Conservation (phyloP, 2,329 filamentous ascomycete species). For the Bisporella sp. region DNA sequence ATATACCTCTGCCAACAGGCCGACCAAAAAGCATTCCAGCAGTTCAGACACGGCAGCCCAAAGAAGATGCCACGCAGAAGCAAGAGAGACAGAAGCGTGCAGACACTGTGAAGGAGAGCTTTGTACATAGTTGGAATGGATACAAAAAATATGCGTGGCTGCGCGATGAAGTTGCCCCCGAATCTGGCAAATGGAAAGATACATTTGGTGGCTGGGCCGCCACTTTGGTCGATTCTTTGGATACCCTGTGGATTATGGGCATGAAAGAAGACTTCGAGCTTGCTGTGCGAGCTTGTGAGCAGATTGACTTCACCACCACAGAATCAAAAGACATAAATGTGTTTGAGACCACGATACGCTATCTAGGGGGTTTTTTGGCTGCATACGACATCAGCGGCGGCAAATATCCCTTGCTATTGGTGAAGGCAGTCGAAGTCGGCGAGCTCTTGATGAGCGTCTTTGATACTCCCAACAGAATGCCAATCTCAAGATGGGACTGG, state of each 20-base stretch:
- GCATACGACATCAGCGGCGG: conserved; percentile 81
- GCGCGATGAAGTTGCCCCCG: conserved; percentile 77
- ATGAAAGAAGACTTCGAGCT: conserved; percentile 72
- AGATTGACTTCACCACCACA: conserved; percentile 76
- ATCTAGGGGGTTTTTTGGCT: conserved; percentile 77
- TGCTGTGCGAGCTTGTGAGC: conserved; percentile 58
- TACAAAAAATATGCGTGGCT: conserved; percentile 77
- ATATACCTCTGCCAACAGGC: conserved; percentile 22
- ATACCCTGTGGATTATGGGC: conserved; percentile 84
- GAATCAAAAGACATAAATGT: conserved; percentile 34
- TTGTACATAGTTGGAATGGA: conserved; percentile 58
- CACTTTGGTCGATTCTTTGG: conserved; percentile 74
- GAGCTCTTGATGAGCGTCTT: conserved; percentile 67
- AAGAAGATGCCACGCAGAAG: conserved; percentile 16
- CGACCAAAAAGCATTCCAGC: conserved; percentile 18
- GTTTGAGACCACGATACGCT: conserved; percentile 89
- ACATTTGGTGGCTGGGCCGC: conserved; percentile 91
- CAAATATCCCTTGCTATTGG: conserved; percentile 57
- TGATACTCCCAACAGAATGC: conserved; percentile 91
- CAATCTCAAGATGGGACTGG: conserved; percentile 42
- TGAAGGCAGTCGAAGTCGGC: conserved; percentile 64
- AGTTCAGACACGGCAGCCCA: conserved; percentile 18
- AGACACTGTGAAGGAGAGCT: conserved; percentile 23
- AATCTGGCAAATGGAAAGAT: conserved; percentile 60
- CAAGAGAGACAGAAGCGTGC: conserved; percentile 16